A percentile compares a stretch with the other conserved stretches of the same genome.
Conservation (phyloP, 2,329 filamentous ascomycete genomes). For the Xylariaceae sp. region DNA sequence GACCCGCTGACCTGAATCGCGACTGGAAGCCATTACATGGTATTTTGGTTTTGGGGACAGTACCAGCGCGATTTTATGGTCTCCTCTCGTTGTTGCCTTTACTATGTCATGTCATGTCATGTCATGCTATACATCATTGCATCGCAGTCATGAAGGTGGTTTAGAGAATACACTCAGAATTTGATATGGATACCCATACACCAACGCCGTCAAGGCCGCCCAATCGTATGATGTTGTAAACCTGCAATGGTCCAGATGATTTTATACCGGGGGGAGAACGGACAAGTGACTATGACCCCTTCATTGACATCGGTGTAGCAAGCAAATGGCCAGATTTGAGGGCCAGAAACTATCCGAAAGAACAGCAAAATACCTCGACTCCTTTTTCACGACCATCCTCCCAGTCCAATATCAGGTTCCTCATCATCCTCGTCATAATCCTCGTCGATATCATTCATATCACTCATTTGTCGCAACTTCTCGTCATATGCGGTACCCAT, state of each 20-base stretch:
- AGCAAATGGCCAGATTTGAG: background rate
- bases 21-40: constrained; percentile 1
- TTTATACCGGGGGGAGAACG: background rate
- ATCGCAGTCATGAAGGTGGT: constrained; percentile 9
- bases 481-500: constrained; percentile 59
- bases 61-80: background rate
- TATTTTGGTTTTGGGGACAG: background rate
- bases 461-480: constrained; percentile 42
- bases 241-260: background rate
- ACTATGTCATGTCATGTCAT: constrained; percentile 16
- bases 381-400: background rate
- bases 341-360: background rate
- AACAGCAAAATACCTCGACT: background rate
- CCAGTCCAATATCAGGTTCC: background rate
- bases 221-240: background rate
- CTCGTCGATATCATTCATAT: constrained; percentile 7
- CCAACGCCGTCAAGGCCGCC: background rate
- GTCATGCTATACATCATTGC: constrained; percentile 20
- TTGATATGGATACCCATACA: background rate
- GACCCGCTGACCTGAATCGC: background rate
- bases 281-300: background rate
- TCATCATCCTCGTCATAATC: constrained; percentile 16
- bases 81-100: constrained; percentile 5
- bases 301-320: background rate
- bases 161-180: constrained; percentile 5